phyloP scores from a whole-genome alignment of 257 asterid species.

The Coffea canephora region DNA sequence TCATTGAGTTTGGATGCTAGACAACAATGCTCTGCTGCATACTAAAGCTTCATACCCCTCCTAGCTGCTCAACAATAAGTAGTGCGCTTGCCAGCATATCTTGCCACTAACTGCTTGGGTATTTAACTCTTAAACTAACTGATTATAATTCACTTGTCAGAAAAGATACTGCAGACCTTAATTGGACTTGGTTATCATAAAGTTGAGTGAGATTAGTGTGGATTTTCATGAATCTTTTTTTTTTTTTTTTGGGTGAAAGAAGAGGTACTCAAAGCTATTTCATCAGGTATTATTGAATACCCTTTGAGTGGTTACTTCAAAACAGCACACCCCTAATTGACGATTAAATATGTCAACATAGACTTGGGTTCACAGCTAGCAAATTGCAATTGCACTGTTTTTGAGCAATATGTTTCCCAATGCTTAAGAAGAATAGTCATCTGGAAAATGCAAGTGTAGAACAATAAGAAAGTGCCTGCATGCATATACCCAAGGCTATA shows the following conservation, averaged over 20 bases:
- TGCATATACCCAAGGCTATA: background rate
- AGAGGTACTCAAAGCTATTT: background rate
- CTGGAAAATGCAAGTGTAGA: background rate
- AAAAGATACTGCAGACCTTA: background rate
- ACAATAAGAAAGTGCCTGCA: background rate
- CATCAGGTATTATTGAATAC: background rate
- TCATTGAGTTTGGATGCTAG: background rate
- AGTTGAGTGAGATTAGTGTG: background rate
- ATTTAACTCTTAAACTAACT: background rate
- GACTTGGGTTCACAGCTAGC: background rate
- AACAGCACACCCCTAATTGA: background rate
- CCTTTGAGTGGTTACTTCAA: background rate
- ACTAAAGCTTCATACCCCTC: background rate
- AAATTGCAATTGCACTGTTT: background rate
- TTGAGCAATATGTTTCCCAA: slow-evolving; percentile 2
- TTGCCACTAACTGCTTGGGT: background rate
- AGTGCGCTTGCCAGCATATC: background rate
- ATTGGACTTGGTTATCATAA: background rate
- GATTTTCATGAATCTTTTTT: background rate
- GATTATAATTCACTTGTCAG: background rate
- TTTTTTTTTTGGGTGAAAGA: background rate
- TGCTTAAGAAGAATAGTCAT: background rate
- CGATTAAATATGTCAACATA: background rate
- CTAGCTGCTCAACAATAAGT: background rate
- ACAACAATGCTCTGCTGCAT: background rate